Base-by-base conservation (phyloP, 257 asterid species). In the Solanum chilense region DNA sequence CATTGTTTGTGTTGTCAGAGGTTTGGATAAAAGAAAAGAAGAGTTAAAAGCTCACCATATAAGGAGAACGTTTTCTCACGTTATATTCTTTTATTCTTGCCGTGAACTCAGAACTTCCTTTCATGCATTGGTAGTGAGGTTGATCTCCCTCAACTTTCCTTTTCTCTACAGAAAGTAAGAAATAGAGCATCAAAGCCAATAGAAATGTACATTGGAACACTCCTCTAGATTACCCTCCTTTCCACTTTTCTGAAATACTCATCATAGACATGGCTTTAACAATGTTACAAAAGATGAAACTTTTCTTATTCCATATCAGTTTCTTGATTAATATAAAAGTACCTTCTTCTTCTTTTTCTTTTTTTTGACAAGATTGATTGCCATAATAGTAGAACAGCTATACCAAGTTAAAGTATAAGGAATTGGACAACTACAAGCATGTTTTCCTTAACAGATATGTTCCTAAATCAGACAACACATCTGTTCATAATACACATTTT, bases 31-130 rank as follows among this genome's bases (percentile, higher is more conserved):
- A 60, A 13, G 16, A 81, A 80, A 14, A 52, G 8, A 73, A 77
- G 74, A 33, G 58, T 8, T 33, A 23, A 73, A 82, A 86, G 35
- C 90, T 86, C 85, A 89, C 90, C 90, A 86, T 23, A 73, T 21
- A 11, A 73, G 82, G 64, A 86, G 56, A 74, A 29, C 39, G 37
- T 37, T 27, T 60, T 44, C 33, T 56, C 41, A 86, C 20, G 18
- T 76, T 83, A 85, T 74, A 44, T 74, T n/a, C 5, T 15, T 23
- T 82, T 20, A 89, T 89, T 45, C 27, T 44, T 82, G 82, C 33
- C 25, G 29, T 25, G 23, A 89, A 86, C 41, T 71, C 69, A 49
- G 74, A 42, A 52, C 45, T 39, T 56, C 86, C 27, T 87, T 49
- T 45, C 71, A 14, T 18, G 12, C 49, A 77, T 39, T 56, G 74